These are phyloP conservation scores for Xylariaceae sp. DNA, from an alignment of 2,329 filamentous ascomycete genomes.

Conservation along the genomic window DNA sequence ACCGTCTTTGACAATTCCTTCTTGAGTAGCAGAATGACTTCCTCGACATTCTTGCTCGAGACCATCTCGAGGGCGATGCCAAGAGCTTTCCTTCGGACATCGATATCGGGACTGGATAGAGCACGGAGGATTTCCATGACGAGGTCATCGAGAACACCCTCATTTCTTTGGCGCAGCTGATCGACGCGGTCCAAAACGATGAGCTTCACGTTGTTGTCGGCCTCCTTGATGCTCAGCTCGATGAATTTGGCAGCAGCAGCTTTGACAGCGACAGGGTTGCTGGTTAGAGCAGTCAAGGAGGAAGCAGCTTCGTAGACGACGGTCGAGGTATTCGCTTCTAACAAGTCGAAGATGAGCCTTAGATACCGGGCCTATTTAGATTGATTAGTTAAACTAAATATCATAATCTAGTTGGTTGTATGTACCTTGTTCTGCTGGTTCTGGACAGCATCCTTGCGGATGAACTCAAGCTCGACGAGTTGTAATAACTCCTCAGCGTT, in stretches of 20 bases:
- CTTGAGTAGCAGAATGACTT: constrained; percentile 92
- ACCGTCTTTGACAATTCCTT: constrained; percentile 97
- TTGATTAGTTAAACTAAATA: constrained; percentile 18
- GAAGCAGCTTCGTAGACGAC: constrained; percentile 98
- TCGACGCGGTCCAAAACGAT: constrained; percentile 95
- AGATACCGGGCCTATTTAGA: constrained; percentile 72
- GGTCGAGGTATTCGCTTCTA: constrained; percentile 89
- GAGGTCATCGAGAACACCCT: constrained; percentile 86
- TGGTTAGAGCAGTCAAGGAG: constrained; percentile 87
- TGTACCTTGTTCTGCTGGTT: constrained; percentile 89
- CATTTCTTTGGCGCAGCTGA: constrained; percentile 79
- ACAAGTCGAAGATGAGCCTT: constrained; percentile 89
- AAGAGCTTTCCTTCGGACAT: constrained; percentile 89
- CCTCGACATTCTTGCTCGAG: constrained; percentile 96
- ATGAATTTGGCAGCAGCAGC: constrained; percentile 95
- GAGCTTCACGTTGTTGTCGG: constrained; percentile 98
- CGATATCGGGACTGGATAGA: constrained; percentile 90
- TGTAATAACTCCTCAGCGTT: constrained; percentile 94
- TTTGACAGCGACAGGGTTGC: constrained; percentile 95
- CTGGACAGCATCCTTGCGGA: constrained; percentile 92
- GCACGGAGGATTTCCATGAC: constrained; percentile 97
- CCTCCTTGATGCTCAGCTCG: constrained; percentile 93
- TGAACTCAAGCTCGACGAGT: constrained; percentile 92
- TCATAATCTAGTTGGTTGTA: constrained; percentile 1
- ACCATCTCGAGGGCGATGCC: constrained; percentile 94